Base-by-base conservation (phyloP, 2,329 filamentous ascomycete genomes). In the Colletotrichum sp. region DNA sequence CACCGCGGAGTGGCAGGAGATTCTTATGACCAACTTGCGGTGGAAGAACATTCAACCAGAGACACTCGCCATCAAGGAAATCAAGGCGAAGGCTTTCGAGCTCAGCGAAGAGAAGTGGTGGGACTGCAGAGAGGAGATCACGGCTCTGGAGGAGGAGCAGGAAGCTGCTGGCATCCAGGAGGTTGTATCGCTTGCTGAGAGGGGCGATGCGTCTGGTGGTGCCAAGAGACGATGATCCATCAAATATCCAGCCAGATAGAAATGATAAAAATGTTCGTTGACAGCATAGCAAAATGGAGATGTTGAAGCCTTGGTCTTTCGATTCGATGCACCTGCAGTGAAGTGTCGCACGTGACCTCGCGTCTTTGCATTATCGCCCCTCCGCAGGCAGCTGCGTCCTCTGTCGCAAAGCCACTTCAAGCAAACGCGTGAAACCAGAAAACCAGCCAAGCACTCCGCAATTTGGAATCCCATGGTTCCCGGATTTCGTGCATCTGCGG, bases 71-170 rank as follows among this genome's bases (percentile, higher is more conserved):
- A 88, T 98, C 81, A 99, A 99, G 88, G 97, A 99, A 87, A 93
- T 99, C 81, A 96, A 98, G 84, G 94, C 96, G 81, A 93, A 92
- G 83, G 97, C 96, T 2, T 99, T 98, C 83, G 94, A 95, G 82
- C 90, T 95, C 78, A 96, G 96, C 55, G 97, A 99, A 85, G 95
- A 96, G 86, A 98, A 98, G 84, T 99, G 97, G 97, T 99, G 97
- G 97, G 97, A 98, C 88, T 96, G 94, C 83, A 91, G 97, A 80
- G 97, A 99, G 87, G 96, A 99, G 86, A 95, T 99, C 79, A 94
- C 93, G 70, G 94, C 92, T 8, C 85, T 99, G 81, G 97, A 99
- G 86, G 96, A 98, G 85, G 96, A 98, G 87, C 96, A 99, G 87
- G 96, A 98, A 85, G 96, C 95, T 65, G 95, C 96, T 39, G 96